A percentile compares a stretch with the other conserved stretches of the same genome.
These are phyloP conservation scores for Pyrenochaeta sp. DNA, from an alignment of 2,329 filamentous ascomycete genomes.

Conservation along the genomic window DNA sequence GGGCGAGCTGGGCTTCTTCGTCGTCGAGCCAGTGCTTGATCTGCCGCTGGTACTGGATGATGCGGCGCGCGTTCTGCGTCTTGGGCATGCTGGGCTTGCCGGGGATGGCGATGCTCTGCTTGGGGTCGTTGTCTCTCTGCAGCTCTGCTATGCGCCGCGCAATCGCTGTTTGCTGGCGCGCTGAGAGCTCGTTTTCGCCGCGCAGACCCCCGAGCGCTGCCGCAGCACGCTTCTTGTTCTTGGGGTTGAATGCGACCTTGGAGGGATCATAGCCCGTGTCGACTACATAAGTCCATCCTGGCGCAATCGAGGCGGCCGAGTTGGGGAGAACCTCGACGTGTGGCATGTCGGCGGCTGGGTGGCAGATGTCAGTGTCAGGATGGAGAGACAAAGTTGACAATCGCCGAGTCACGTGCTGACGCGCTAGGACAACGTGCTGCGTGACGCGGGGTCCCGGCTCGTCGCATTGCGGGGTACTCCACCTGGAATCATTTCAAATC, in stretches of 20 bases:
- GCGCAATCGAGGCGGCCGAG: constrained; percentile 72
- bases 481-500: neutral
- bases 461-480: constrained; percentile 18
- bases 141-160: constrained; percentile 82
- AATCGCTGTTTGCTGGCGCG: constrained; percentile 83
- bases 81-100: constrained; percentile 50
- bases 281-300: constrained; percentile 92
- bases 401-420: constrained; percentile 19
- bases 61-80: constrained; percentile 72
- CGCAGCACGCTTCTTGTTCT: constrained; percentile 72
- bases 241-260: constrained; percentile 60
- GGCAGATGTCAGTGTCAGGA: constrained; percentile 3
- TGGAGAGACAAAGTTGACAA: too few species aligned
- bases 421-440: constrained; percentile 12
- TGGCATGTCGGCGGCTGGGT: constrained; percentile 56
- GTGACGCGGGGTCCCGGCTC: constrained; percentile 6
- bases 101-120: constrained; percentile 53
- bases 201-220: constrained; percentile 37
- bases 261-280: constrained; percentile 70
- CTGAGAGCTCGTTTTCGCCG: constrained; percentile 69
- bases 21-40: constrained; percentile 85
- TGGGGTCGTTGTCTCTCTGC: constrained; percentile 73
- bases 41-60: constrained; percentile 81
- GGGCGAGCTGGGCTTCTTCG: constrained; percentile 71
- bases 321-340: constrained; percentile 83